phyloP scores from a whole-genome alignment of 2,329 filamentous ascomycete genomes.

The Microdochium paspali region DNA sequence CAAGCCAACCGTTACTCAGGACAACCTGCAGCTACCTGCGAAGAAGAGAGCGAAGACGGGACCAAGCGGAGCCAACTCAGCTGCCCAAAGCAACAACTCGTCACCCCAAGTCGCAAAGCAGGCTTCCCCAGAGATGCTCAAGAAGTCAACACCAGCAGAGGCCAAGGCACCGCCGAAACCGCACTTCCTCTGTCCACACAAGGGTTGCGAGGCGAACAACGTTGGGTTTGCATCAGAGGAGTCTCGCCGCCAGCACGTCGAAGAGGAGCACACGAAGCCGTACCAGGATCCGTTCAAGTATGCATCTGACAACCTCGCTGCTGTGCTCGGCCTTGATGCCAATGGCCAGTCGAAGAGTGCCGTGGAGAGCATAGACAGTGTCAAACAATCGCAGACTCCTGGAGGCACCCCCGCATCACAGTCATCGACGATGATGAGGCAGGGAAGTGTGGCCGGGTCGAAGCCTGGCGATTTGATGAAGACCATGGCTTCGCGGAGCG shows the following conservation, averaged over 20 bases:
- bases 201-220: constrained; percentile 40
- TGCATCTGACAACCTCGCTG: constrained; percentile 36
- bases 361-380: constrained; percentile 14
- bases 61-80: constrained; percentile 20
- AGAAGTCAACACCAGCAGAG: constrained; percentile 20
- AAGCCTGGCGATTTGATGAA: constrained; percentile 24
- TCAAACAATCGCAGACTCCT: constrained; percentile 16
- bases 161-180: constrained; percentile 27
- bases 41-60: constrained; percentile 45
- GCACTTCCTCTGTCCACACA: constrained; percentile 40
- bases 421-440: constrained; percentile 39
- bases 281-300: constrained; percentile 45
- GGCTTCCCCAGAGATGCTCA: constrained; percentile 34
- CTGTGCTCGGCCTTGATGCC: constrained; percentile 39
- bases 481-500: constrained; percentile 11
- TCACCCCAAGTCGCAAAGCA: constrained; percentile 40
- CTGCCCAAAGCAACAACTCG: constrained; percentile 28
- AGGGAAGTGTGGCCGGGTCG: constrained; percentile 32
- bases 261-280: constrained; percentile 52
- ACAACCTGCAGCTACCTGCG: constrained; percentile 45
- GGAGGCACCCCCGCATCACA: constrained; percentile 41
- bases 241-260: constrained; percentile 38
- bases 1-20: constrained; percentile 40
- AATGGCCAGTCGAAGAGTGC: constrained; percentile 33
- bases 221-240: constrained; percentile 45